Base-by-base conservation (phyloP, 805 yeast genomes). In the Komagataella ulmi region DNA sequence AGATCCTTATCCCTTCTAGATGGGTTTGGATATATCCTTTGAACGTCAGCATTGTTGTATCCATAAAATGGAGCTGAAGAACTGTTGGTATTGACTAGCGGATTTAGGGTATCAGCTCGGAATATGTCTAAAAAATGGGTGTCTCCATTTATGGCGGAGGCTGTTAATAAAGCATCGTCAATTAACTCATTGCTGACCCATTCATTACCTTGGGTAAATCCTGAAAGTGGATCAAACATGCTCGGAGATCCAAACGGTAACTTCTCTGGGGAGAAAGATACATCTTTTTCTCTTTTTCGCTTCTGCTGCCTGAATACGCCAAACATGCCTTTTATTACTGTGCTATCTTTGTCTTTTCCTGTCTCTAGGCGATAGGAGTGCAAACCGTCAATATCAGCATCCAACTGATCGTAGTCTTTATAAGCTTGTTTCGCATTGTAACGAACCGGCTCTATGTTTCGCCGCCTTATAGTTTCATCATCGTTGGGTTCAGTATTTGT, bases 361-460 rank as follows among this genome's bases (percentile, higher is more conserved):
- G 54, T 52, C 6, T 71, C 65, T 8, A 30, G 40, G 14, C 40
- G 40, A 17, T 71, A 64, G 40, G 75, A 74, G 36, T 84, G 83
- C 19, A 88, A 65, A 3, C 70, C 61, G 1, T 77, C 74, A 49
- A 86, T 67, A 57, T 85, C 88, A 46, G 71, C 70, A 63, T 89
- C 96, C 81, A 89, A 82, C 18, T 88, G 95, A 43, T 85, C 88
- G 62, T 88, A 88, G n/a, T 80, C 76, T 51, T 73, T 76, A 63
- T 85, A 89, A 48, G 69, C 66, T 59, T 68, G 67, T 46, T 73
- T 74, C 19, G 76, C 74, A 17, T 85, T 79, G 71, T 88, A 89
- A 53, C 69, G 73, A 0, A 88, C 96, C 63, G 85, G 84, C 3
- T 79, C 90, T 10, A 87, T 77, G 51, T 80, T 76, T 56, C 95